Conservation (phyloP, 495 filamentous ascomycete species). For the Lasiosphaeris hirsuta region DNA sequence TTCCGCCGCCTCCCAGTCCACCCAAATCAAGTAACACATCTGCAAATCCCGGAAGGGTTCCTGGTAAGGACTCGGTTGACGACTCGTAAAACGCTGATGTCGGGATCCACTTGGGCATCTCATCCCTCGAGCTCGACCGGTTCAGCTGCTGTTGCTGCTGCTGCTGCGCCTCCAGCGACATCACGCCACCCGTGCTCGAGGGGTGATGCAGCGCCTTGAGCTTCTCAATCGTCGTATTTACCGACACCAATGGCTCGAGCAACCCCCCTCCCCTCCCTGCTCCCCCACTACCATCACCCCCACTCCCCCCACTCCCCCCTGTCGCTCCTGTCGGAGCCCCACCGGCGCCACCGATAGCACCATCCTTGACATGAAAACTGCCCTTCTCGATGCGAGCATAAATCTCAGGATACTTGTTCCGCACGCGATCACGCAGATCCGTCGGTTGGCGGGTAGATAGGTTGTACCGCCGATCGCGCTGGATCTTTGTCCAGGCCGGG, state of each 20-base stretch:
- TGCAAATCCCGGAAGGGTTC: conserved; percentile 21
- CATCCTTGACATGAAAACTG: conserved; percentile 39
- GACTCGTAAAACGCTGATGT: conserved; percentile 27
- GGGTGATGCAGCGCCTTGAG: conserved; percentile 20
- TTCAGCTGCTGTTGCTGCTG: conserved; percentile 24
- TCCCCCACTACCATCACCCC: no score
- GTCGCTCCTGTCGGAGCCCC: conserved; percentile 14
- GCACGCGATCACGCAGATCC: conserved; percentile 78
- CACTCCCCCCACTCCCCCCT: no score
- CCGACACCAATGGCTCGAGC: conserved; percentile 35
- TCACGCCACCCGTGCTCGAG: conserved; percentile 19
- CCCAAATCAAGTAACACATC: conserved; percentile 8
- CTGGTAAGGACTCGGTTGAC: conserved; percentile 27
- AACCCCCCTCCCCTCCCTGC: background rate
- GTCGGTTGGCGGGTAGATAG: conserved; percentile 67
- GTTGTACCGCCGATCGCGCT: conserved; percentile 64
- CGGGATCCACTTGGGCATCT: conserved; percentile 35
- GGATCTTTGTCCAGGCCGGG: conserved; percentile 76
- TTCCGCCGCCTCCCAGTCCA: no score
- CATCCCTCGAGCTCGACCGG: conserved; percentile 39
- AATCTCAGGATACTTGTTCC: conserved; percentile 71
- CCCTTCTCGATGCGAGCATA: conserved; percentile 56
- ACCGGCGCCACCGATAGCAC: no score
- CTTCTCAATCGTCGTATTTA: conserved; percentile 36
- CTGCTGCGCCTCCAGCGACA: conserved; percentile 26